Evolutionary conservation across 495 filamentous ascomycete species (phyloP).

Genomic region (Trichoderma asperelloides): DNA sequence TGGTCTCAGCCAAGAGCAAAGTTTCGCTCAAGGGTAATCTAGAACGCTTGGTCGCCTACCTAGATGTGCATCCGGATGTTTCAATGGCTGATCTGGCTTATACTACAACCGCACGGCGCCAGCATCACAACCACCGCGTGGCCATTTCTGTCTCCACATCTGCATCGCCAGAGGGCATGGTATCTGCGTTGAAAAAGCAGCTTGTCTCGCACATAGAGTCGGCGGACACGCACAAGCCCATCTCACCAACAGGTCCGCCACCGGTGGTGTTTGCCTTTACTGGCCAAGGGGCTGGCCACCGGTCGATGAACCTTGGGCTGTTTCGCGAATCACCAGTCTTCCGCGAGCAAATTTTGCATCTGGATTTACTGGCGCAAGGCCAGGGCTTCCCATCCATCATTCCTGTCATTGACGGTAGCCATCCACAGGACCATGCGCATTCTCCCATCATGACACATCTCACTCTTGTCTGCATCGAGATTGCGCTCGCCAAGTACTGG

Average conservation of each 20-base stretch:
- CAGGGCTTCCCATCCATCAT: background rate
- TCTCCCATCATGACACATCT: slow-evolving; percentile 56
- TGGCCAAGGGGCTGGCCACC: slow-evolving; percentile 54
- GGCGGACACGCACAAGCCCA: background rate
- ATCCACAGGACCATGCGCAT: no score
- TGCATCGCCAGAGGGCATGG: slow-evolving; percentile 21
- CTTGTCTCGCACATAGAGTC: background rate
- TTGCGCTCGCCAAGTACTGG: slow-evolving; percentile 79
- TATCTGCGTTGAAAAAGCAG: background rate
- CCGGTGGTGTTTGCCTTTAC: slow-evolving; percentile 56
- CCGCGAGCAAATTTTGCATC: background rate
- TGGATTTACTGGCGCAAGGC: background rate
- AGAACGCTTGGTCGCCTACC: slow-evolving; percentile 39
- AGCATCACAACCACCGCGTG: slow-evolving; percentile 68
- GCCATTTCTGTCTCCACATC: slow-evolving; percentile 47
- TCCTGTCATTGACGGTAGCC: background rate
- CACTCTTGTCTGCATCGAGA: slow-evolving; percentile 69
- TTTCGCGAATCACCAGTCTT: background rate
- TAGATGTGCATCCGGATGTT: slow-evolving; percentile 44
- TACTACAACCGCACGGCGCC: slow-evolving; percentile 70
- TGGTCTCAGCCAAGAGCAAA: slow-evolving; percentile 55
- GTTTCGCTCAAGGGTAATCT: slow-evolving; percentile 45
- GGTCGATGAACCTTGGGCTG: background rate
- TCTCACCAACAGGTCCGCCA: background rate
- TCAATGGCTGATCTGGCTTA: slow-evolving; percentile 57